Evolutionary conservation across 2,329 filamentous ascomycete species (phyloP).

Genomic region (Colletotrichum brevisporum): DNA sequence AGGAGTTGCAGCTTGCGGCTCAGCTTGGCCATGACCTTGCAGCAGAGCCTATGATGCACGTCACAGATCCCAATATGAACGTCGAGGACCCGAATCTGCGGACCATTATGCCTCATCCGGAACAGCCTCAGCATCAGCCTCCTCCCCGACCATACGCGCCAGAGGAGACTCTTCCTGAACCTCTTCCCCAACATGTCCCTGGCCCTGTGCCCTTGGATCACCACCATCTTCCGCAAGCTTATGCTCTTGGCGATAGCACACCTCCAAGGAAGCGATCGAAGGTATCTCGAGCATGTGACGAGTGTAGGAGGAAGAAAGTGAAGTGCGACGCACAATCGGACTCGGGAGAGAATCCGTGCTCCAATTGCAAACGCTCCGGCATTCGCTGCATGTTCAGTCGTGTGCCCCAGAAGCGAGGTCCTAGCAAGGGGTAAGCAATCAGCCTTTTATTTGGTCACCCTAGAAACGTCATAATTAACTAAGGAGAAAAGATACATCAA

Average conservation of each 20-base stretch:
- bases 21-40: slow-evolving; percentile 70
- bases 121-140: slow-evolving; percentile 42
- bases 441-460: slow-evolving; percentile 24
- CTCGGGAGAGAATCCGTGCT: slow-evolving; percentile 80
- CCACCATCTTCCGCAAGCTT: slow-evolving; percentile 53
- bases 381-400: slow-evolving; percentile 87
- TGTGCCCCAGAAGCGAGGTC: slow-evolving; percentile 88
- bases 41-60: slow-evolving; percentile 62
- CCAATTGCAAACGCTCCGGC: slow-evolving; percentile 84
- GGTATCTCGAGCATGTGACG: slow-evolving; percentile 89
- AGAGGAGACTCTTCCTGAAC: slow-evolving; percentile 53
- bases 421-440: slow-evolving; percentile 83
- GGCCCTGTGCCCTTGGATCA: slow-evolving; percentile 52
- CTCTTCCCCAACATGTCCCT: slow-evolving; percentile 48
- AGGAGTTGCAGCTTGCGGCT: slow-evolving; percentile 71
- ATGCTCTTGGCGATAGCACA: slow-evolving; percentile 68
- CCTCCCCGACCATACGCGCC: slow-evolving; percentile 52
- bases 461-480: slow-evolving; percentile 36
- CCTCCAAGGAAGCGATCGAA: slow-evolving; percentile 85
- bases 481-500: slow-evolving; percentile 81
- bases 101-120: slow-evolving; percentile 60
- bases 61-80: slow-evolving; percentile 60
- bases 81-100: slow-evolving; percentile 60
- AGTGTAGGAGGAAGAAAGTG: slow-evolving; percentile 90
- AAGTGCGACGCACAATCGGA: slow-evolving; percentile 88